phyloP scores from a whole-genome alignment of 148 eudicot genomes.

The Agrostemma githago region DNA sequence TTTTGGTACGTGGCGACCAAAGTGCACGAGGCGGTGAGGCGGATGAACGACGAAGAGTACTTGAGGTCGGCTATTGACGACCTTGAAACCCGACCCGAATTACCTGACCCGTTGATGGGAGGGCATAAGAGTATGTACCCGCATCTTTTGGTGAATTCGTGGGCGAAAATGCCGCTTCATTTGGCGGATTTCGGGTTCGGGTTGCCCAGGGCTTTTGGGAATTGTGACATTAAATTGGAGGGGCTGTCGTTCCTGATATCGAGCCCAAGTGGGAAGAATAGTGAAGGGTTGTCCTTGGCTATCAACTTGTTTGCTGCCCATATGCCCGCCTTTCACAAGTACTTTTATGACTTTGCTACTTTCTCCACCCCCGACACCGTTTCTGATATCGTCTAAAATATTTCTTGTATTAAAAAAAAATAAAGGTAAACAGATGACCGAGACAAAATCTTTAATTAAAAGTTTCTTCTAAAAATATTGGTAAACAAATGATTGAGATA shows the following conservation, averaged over 20 bases:
- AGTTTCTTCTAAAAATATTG: too few relatives aligned
- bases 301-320: slow-evolving; percentile 27
- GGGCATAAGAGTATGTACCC: slow-evolving; percentile 6
- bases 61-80: background rate
- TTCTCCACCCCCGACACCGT: background rate
- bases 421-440: too few relatives aligned
- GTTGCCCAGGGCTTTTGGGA: slow-evolving; percentile 1
- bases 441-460: too few relatives aligned
- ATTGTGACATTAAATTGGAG: slow-evolving; percentile 19
- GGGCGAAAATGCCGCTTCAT: slow-evolving; percentile 4
- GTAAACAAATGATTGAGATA: too few relatives aligned
- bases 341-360: slow-evolving; percentile 13
- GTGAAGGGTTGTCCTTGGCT: slow-evolving; percentile 26
- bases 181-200: slow-evolving; percentile 7
- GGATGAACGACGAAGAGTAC: background rate
- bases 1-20: slow-evolving; percentile 25
- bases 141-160: slow-evolving; percentile 8
- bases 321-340: slow-evolving; percentile 24
- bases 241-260: slow-evolving; percentile 30
- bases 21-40: slow-evolving; percentile 1
- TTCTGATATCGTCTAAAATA: background rate
- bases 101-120: slow-evolving; percentile 3
- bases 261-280: slow-evolving; percentile 16
- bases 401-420: too few relatives aligned
- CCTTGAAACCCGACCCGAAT: background rate